Evolutionary conservation across 192 early-diverging fungal species (phyloP), one percentile per base, ranked within the genome.

Genomic region (Mortierella alpina): DNA sequence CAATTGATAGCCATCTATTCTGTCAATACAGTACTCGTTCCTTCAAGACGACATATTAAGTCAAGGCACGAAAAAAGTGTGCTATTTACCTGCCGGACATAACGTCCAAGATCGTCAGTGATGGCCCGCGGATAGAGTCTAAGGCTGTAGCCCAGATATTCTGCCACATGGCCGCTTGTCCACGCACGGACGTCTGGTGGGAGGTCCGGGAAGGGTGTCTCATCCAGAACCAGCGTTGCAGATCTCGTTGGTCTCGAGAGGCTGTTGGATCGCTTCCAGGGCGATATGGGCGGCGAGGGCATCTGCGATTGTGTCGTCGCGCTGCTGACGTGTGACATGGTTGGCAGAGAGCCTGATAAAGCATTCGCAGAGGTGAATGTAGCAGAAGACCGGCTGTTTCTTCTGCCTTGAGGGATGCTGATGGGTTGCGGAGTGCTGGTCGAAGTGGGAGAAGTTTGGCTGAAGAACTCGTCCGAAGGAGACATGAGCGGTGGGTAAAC

Each of bases 401-500:
- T 49, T 53, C 69, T 23, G 15, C 59, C 39, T 5, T 51, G 22
- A 63, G 77, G 77, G 64, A 80, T 72, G 9, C 62, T 68, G 54
- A 80, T 68, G 5, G 77, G 75, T 20, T 55, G 58, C 0, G 75
- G 41, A 0, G 75, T 15, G 7, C 68, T 18, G 7, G 63, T 42
- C 4, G 73, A 54, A 1, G 72, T 20, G 7, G 62, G 10, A 17
- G 47, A 12, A 20, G 20, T 40, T 7, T 56, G 57, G 51, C 22
- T 76, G 39, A 70, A 78, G 17, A 51, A 65, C 11, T 72, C 60
- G 42, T 80, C 70, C 2, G 77, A 80, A 4, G 70, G 70, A 13
- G 77, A 72, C 77, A 80, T 80, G 46, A 68, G 70, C 42, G 77
- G 77, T 4, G 77, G 77, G 59, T 80, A 80, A 48, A 80, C 49